Base-by-base conservation (phyloP, 225 moss, liverwort and hornwort genomes). In the Marchantia polymorpha region DNA sequence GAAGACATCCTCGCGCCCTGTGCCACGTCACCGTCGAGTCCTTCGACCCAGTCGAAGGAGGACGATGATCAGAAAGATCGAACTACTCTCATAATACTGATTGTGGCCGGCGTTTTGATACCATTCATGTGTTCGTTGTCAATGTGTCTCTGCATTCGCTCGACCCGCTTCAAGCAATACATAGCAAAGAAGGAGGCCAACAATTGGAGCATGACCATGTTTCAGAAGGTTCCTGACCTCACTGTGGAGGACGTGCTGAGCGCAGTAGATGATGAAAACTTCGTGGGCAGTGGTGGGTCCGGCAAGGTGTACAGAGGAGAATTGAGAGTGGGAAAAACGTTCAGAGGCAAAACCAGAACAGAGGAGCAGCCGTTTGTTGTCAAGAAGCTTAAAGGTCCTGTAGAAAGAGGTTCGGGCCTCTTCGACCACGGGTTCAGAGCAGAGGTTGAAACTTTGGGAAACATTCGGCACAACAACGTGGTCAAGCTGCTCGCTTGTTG, bases 401-500 rank as follows among this genome's bases (percentile, higher is more conserved):
- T 71, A 4, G 66, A 60, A 39, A 73, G 76, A 15, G 72, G 70
- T 2, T 75, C 67, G 9, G 72, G 54, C 54, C 25, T 65, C 50
- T 73, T 82, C 47, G 87, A 87, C 29, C 82, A 82, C 64, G 87
- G 83, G 53, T 87, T 87, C 77, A 66, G 67, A 55, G 84, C 84
- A 17, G 87, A 87, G 64, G 74, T 87, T 27, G 84, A 87, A 22
- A 84, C 79, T 22, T 76, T 87, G 1, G 84, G 87, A n/a, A 82
- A 77, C 52, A 84, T 87, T 64, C 75, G 84, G 51, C 87, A 87
- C 73, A 79, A 72, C 60, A 87, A 87, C 17, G 79, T 87, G 47
- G 82, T 84, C 16, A 84, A 87, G 79, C 80, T 87, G 15, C 73
- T 84, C 56, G 83, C 84, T 8, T 87, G 84, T 51, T 87, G 87